Percentiles rank a stretch among this genome's conserved stretches.
These are phyloP conservation scores for Rhinocladiella mackenziei DNA, from an alignment of 2,329 filamentous ascomycete genomes.

Conservation along the genomic window DNA sequence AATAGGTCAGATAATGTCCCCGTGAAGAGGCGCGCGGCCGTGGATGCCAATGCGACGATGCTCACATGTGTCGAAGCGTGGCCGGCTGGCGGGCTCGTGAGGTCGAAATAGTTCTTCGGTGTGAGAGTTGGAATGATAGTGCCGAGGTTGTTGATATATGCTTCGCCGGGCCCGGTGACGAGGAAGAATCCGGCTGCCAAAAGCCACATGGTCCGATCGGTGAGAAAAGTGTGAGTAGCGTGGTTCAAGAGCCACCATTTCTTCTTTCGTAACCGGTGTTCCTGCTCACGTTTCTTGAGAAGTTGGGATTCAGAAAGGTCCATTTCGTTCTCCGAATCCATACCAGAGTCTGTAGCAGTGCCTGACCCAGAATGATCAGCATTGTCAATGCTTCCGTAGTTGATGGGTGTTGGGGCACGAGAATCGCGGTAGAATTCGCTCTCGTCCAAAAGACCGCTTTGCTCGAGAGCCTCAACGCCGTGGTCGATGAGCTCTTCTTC, in stretches of 20 bases:
- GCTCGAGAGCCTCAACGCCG: slow-evolving; percentile 83
- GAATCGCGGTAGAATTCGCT: slow-evolving; percentile 66
- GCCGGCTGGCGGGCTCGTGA: slow-evolving; percentile 52
- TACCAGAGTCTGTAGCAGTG: slow-evolving; percentile 42
- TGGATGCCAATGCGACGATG: slow-evolving; percentile 85
- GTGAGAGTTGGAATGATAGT: slow-evolving; percentile 87
- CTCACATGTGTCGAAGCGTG: slow-evolving; percentile 79
- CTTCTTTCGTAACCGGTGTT: slow-evolving; percentile 61
- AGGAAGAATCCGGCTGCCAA: slow-evolving; percentile 88
- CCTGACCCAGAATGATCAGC: slow-evolving; percentile 29
- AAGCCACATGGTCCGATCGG: slow-evolving; percentile 92
- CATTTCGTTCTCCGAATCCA: slow-evolving; percentile 45
- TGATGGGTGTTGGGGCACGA: slow-evolving; percentile 31
- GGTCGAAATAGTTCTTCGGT: slow-evolving; percentile 53
- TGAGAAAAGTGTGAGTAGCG: slow-evolving; percentile 79
- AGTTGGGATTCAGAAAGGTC: slow-evolving; percentile 37
- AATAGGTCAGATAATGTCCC: slow-evolving; percentile 85
- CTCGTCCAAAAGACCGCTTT: slow-evolving; percentile 75
- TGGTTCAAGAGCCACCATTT: slow-evolving; percentile 90
- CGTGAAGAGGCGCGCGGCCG: slow-evolving; percentile 81
- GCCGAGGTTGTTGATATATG: slow-evolving; percentile 95
- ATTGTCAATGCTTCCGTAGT: slow-evolving; percentile 57
- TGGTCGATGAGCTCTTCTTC: slow-evolving; percentile 86
- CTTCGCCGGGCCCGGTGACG: slow-evolving; percentile 90
- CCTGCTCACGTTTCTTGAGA: slow-evolving; percentile 44